Percentiles rank a stretch among this genome's conserved stretches.
These are phyloP conservation scores for Diaporthe sp. DNA, from an alignment of 2,329 filamentous ascomycete genomes.

Conservation along the genomic window DNA sequence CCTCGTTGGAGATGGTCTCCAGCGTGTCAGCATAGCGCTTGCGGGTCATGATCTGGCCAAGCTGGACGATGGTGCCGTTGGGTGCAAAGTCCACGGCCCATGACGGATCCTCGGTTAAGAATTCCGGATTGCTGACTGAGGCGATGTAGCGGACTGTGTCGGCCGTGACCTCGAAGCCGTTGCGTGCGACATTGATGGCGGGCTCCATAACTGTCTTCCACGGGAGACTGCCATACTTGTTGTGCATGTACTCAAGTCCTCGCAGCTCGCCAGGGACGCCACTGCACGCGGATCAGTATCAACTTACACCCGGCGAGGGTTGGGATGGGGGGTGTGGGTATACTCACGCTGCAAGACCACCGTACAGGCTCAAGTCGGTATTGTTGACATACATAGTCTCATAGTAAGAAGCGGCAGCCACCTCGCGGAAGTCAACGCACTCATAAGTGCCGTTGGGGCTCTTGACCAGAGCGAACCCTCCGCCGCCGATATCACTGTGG, in stretches of 20 bases:
- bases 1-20: conserved; percentile 75
- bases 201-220: conserved; percentile 79
- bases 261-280: conserved; percentile 79
- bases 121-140: conserved; percentile 63
- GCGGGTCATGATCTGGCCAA: conserved; percentile 81
- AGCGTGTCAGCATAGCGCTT: conserved; percentile 81
- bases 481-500: conserved; percentile 79
- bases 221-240: conserved; percentile 71
- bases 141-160: conserved; percentile 81
- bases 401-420: conserved; percentile 81
- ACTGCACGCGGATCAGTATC: conserved; percentile 47
- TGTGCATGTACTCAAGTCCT: conserved; percentile 81
- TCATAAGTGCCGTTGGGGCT: conserved; percentile 76
- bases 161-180: conserved; percentile 78
- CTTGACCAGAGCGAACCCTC: conserved; percentile 83
- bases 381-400: conserved; percentile 86
- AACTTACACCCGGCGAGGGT: no score
- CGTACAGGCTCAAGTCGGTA: conserved; percentile 71
- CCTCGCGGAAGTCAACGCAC: conserved; percentile 88
- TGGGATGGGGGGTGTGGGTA: no score
- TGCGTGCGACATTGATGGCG: conserved; percentile 77
- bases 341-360: conserved; percentile 79
- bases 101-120: conserved; percentile 76
- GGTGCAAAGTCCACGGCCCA: conserved; percentile 92
- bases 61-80: conserved; percentile 71